phyloP scores from a whole-genome alignment of 176 grass and related monocot genomes.

The Dactylis glomerata region DNA sequence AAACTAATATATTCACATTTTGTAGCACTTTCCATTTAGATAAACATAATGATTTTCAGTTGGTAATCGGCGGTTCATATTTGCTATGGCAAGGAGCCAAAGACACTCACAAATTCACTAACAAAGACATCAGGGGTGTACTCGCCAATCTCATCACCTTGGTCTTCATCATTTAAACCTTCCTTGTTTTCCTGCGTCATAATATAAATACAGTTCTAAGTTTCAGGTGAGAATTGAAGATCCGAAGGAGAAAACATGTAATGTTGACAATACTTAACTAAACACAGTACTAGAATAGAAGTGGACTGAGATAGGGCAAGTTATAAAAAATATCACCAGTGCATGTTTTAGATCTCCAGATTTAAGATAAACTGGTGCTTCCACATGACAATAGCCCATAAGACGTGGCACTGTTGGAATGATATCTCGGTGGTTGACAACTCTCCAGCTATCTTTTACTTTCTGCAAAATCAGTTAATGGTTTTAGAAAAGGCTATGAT shows the following conservation, averaged over 20 bases:
- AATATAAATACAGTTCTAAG: conserved; percentile 7
- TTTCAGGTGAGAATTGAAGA: neutral
- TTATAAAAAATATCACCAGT: conserved; percentile 38
- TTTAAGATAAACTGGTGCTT: conserved; percentile 87
- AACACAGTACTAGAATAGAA: neutral
- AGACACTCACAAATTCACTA: conserved; percentile 83
- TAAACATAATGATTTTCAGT: neutral
- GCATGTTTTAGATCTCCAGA: conserved; percentile 58
- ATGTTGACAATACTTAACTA: neutral
- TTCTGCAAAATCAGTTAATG: conserved; percentile 51
- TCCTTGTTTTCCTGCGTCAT: conserved; percentile 51
- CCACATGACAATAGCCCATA: conserved; percentile 98
- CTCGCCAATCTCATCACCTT: conserved; percentile 81
- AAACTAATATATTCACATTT: conserved; percentile 1
- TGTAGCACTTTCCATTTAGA: neutral
- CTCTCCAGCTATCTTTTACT: conserved; percentile 97
- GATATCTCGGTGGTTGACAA: conserved; percentile 96
- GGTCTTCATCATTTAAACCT: conserved; percentile 56
- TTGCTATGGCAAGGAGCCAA: neutral
- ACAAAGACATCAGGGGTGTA: conserved; percentile 81
- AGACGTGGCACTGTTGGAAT: conserved; percentile 94
- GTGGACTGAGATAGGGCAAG: neutral
- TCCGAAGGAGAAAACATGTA: conserved; percentile 11
- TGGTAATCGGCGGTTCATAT: neutral
- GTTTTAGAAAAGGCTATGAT: conserved; percentile 5